Conservation (phyloP, 2,329 filamentous ascomycete genomes). For the Bertia moriformis region DNA sequence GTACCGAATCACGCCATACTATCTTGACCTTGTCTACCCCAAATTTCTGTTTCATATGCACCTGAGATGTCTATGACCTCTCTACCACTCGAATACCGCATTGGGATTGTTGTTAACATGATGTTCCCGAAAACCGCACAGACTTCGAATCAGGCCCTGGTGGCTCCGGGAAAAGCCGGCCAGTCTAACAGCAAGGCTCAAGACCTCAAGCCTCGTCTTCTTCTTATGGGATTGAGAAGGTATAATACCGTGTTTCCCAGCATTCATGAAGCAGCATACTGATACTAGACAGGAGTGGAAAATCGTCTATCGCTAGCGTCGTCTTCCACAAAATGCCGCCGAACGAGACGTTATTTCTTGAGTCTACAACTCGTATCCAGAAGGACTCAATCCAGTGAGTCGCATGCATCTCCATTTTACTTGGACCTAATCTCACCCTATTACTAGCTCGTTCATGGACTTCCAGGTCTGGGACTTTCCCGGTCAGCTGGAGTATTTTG, state of each 20-base stretch:
- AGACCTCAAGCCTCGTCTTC: not conserved
- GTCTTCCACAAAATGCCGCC: slow-evolving; percentile 98
- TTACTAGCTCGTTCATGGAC: slow-evolving; percentile 86
- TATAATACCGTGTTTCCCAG: not conserved
- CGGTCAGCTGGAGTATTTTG: slow-evolving; percentile 77
- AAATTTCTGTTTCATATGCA: not conserved
- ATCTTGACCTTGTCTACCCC: too few relatives aligned
- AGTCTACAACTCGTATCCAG: slow-evolving; percentile 85
- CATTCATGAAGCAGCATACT: not conserved
- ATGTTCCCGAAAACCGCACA: too few relatives aligned
- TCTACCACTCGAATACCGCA: too few relatives aligned
- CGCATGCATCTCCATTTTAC: slow-evolving; percentile 2
- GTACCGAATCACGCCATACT: too few relatives aligned
- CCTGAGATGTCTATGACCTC: not conserved
- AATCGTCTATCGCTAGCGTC: slow-evolving; percentile 95
- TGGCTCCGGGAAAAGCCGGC: not conserved
- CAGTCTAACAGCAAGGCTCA: not conserved
- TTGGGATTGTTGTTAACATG: too few relatives aligned
- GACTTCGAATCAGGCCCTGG: not conserved
- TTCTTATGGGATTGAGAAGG: not conserved
- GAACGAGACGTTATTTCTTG: slow-evolving; percentile 86
- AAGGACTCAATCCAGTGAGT: slow-evolving; percentile 89
- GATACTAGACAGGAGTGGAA: slow-evolving; percentile 60
- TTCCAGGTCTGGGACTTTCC: slow-evolving; percentile 98
- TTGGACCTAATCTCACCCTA: slow-evolving; percentile 2